These are phyloP conservation scores for Fusarium agapanthi DNA, from an alignment of 2,329 filamentous ascomycete species.

Conservation along the genomic window DNA sequence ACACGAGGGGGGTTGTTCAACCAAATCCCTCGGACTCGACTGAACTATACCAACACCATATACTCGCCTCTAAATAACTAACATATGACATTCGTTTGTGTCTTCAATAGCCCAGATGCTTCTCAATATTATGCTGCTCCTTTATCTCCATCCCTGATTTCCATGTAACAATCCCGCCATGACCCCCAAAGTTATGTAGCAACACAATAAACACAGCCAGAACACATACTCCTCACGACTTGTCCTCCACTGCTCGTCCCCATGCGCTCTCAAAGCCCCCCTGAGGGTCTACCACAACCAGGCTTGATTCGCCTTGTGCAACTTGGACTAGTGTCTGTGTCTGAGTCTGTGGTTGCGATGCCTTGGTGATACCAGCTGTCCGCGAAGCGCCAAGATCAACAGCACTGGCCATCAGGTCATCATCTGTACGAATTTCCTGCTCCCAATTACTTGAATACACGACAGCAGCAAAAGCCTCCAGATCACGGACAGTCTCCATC, in stretches of 20 bases:
- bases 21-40: slow-evolving; percentile 17
- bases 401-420: slow-evolving; percentile 52
- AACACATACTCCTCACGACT: slow-evolving; percentile 28
- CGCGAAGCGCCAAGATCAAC: slow-evolving; percentile 45
- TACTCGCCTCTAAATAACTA: slow-evolving; percentile 14
- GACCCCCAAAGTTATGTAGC: slow-evolving; percentile 25
- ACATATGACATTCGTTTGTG: slow-evolving; percentile 24
- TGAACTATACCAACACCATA: background rate
- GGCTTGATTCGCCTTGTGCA: slow-evolving; percentile 55
- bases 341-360: slow-evolving; percentile 25
- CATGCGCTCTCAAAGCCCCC: slow-evolving; percentile 73
- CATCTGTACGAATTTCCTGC: slow-evolving; percentile 64
- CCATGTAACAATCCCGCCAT: slow-evolving; percentile 14
- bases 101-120: slow-evolving; percentile 28
- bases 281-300: slow-evolving; percentile 61
- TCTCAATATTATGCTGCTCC: slow-evolving; percentile 22
- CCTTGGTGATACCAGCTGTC: slow-evolving; percentile 2
- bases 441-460: slow-evolving; percentile 89
- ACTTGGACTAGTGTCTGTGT: slow-evolving; percentile 5
- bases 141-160: slow-evolving; percentile 17
- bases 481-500: slow-evolving; percentile 78
- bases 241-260: slow-evolving; percentile 65
- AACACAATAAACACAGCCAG: slow-evolving; percentile 4
- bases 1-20: slow-evolving; percentile 22
- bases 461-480: slow-evolving; percentile 86